Conservation (phyloP, 352 stramenopile species). For the Phytophthora hybrid region DNA sequence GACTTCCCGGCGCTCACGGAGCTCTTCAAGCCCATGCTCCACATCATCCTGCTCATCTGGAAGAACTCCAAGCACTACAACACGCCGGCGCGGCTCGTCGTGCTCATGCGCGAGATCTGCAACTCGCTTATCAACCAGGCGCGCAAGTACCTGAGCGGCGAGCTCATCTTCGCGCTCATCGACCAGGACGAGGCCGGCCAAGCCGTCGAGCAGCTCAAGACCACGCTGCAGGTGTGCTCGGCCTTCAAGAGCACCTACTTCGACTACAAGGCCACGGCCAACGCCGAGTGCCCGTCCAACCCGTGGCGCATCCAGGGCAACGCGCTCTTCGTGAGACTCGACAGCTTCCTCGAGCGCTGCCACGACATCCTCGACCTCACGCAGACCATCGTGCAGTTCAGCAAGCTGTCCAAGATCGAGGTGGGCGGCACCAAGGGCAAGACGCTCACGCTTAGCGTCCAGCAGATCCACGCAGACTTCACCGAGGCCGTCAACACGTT, state of each 20-base stretch:
- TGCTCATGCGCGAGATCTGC: constrained; percentile 98
- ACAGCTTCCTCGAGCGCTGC: constrained; percentile 97
- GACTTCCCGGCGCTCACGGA: constrained; percentile 93
- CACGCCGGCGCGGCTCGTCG: constrained; percentile 95
- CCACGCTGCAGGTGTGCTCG: constrained; percentile 93
- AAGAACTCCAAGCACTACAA: constrained; percentile 99
- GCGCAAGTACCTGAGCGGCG: constrained; percentile 93
- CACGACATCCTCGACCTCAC: constrained; percentile 98
- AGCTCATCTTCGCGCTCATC: constrained; percentile 97
- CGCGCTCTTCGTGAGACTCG: constrained; percentile 96
- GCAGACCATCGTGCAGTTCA: constrained; percentile 98
- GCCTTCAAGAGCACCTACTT: constrained; percentile 98
- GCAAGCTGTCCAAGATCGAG: constrained; percentile 98
- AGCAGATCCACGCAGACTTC: constrained; percentile 98
- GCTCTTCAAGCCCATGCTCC: constrained; percentile 98
- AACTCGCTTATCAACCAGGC: constrained; percentile 97
- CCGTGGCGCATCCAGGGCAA: constrained; percentile 99
- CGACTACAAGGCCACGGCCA: constrained; percentile 97
- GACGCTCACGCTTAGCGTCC: constrained; percentile 93
- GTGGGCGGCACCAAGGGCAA: constrained; percentile 98
- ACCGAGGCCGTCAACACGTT: constrained; percentile 94
- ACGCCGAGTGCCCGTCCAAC: constrained; percentile 97
- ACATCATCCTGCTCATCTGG: constrained; percentile 99
- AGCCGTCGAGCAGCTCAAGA: constrained; percentile 96
- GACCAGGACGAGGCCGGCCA: constrained; percentile 96